phyloP scores from a whole-genome alignment of 495 filamentous ascomycete species.

The Jackrogersella minutella region DNA sequence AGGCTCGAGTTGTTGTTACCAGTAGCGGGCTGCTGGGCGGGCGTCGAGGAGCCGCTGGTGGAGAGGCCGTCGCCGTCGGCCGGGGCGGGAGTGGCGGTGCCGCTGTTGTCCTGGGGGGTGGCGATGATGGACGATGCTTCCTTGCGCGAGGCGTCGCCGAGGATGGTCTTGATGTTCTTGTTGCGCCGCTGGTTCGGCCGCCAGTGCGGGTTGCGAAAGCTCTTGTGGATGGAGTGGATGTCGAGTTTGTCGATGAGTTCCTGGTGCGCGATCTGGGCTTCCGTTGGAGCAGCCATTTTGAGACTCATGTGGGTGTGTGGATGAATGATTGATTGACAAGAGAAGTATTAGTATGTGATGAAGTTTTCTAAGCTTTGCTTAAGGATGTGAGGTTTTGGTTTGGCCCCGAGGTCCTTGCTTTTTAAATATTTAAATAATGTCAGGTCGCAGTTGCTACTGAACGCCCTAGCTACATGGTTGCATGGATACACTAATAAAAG shows the following conservation, averaged over 20 bases:
- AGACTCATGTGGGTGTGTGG: not conserved
- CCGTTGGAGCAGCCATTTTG: constrained; percentile 41
- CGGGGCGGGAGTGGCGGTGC: constrained; percentile 73
- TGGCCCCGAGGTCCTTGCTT: not conserved
- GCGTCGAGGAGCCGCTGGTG: constrained; percentile 66
- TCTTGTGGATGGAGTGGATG: constrained; percentile 79
- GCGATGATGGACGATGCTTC: constrained; percentile 78
- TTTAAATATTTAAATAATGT: not conserved
- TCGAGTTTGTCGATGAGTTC: constrained; percentile 84
- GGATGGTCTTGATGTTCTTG: constrained; percentile 96
- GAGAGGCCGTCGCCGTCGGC: constrained; percentile 61
- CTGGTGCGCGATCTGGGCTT: constrained; percentile 60
- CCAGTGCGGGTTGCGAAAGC: constrained; percentile 89
- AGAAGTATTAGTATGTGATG: constrained; percentile 5
- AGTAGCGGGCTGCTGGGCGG: constrained; percentile 54
- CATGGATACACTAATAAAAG: not conserved
- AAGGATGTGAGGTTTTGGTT: not conserved
- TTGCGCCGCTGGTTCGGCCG: constrained; percentile 92
- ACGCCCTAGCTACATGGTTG: not conserved
- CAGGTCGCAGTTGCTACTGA: not conserved
- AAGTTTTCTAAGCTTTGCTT: not conserved
- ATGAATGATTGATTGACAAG: constrained; percentile 1
- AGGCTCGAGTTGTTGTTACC: constrained; percentile 47
- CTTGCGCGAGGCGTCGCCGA: constrained; percentile 87
- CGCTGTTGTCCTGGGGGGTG: constrained; percentile 80